Evolutionary conservation across 192 early-diverging fungal species (phyloP).

Genomic region (Coemansia sp.): DNA sequence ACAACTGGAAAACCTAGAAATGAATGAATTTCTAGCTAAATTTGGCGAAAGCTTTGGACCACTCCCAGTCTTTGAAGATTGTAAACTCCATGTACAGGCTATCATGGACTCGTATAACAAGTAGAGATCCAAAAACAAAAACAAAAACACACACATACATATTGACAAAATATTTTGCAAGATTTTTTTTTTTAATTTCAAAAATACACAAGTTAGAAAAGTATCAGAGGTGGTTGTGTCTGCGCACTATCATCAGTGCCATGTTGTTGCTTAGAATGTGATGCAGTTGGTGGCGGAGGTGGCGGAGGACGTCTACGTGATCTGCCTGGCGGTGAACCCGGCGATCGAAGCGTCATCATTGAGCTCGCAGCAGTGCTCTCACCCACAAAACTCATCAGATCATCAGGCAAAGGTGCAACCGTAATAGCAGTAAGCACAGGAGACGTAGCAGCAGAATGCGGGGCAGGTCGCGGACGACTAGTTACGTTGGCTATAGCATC

Average conservation of each 20-base stretch:
- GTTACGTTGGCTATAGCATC: slow-evolving; percentile 45
- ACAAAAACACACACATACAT: not conserved
- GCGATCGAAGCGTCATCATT: slow-evolving; percentile 4
- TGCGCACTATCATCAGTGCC: not conserved
- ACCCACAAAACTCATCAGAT: slow-evolving; percentile 13
- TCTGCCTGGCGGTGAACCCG: slow-evolving; percentile 10
- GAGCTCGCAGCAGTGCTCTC: slow-evolving; percentile 3
- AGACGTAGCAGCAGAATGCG: slow-evolving; percentile 1
- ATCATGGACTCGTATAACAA: not conserved
- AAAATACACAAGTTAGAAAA: slow-evolving; percentile 1
- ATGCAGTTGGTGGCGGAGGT: slow-evolving; percentile 27
- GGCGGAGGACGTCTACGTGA: slow-evolving; percentile 36
- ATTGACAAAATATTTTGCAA: no score
- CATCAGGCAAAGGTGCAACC: slow-evolving; percentile 15
- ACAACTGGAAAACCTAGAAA: not conserved
- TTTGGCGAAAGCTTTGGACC: not conserved
- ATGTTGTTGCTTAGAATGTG: not conserved
- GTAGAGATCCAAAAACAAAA: not conserved
- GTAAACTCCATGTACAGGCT: not conserved
- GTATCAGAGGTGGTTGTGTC: slow-evolving; percentile 14
- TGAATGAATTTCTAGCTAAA: not conserved
- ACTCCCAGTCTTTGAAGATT: not conserved
- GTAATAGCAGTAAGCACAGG: slow-evolving; percentile 1
- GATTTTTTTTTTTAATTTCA: not conserved
- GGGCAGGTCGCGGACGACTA: slow-evolving; percentile 1